Conservation (phyloP, 202 grass and related monocot species). For the Zoysia matrella region DNA sequence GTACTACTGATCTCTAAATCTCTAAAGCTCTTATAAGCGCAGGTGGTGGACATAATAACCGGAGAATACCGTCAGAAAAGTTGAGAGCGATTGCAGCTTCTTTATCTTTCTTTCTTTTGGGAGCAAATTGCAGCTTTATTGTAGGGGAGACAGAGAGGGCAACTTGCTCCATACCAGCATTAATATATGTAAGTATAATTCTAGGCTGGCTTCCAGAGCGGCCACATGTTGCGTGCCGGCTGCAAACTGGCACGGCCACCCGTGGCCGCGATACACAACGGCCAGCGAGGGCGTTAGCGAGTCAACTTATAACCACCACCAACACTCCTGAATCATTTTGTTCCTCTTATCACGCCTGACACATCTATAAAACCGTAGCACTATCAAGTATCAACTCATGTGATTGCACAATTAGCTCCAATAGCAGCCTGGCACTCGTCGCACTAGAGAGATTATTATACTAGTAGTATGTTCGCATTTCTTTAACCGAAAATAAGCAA, state of each 20-base stretch:
- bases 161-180: background rate
- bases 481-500: background rate
- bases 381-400: background rate
- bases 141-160: too few species aligned
- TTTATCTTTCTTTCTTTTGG: background rate
- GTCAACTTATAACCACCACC: conserved; percentile 28
- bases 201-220: conserved; percentile 52
- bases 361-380: background rate
- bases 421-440: background rate
- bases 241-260: background rate
- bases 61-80: too few species aligned
- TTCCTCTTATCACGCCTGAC: conserved; percentile 10
- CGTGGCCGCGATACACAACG: background rate
- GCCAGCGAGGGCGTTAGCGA: conserved; percentile 6
- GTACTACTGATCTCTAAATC: too few species aligned
- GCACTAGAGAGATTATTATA: background rate
- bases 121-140: background rate
- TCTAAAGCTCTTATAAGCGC: too few species aligned
- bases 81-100: background rate
- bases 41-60: too few species aligned
- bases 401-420: background rate
- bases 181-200: conserved; percentile 9
- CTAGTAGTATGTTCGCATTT: too few species aligned
- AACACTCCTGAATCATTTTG: background rate
- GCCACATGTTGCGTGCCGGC: conserved; percentile 45